Evolutionary conservation across 169 alveolate genomes (phyloP), one percentile per base, ranked within the genome.

Genomic region (Plasmodium knowlesi): DNA sequence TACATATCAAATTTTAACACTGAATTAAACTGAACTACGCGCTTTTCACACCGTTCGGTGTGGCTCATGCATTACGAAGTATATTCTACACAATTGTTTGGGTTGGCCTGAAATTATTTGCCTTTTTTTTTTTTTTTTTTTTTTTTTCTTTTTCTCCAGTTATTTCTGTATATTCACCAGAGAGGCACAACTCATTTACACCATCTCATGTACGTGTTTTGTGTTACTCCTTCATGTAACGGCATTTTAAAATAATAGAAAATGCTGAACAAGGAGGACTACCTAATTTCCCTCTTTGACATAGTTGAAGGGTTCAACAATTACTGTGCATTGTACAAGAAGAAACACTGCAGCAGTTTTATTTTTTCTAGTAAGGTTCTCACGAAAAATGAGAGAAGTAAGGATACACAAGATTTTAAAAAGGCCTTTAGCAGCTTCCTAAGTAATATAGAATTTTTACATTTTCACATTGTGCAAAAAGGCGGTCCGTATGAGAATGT

Each of bases 221-320:
- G 46, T 32, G 34, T n/a, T 70, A 22, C 72, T 25, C n/a, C 83
- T 50, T 9, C 74, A 32, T 22, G 41, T 57, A 72, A 54, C 12
- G 81, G 50, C 22, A 28, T n/a, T 19, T n/a, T 54, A n/a, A 39
- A 74, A 32, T 32, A 79, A 22, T 10, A 88, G 78, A 91, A 19
- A 16, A 89, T 91, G 95, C 83, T 25, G 41, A 91, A 81, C 41
- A 78, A 41, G 76, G 95, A 71, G 53, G 78, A 82, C 19, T 32
- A 50, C 54, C 37, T 81, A 71, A 19, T 91, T 67, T 81, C 92
- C 81, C 92, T 91, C 46, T 41, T 91, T 34, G 39, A 80, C 30
- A 32, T 50, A 25, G 84, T 91, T 70, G 95, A 91, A 25, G 92
- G 84, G 67, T 91, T 91, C 57, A 70, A 72, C 43, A 82, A 46